Conservation (phyloP, 371 early-diverging fungal genomes). For the Rhizoclosmatium hyalinum region DNA sequence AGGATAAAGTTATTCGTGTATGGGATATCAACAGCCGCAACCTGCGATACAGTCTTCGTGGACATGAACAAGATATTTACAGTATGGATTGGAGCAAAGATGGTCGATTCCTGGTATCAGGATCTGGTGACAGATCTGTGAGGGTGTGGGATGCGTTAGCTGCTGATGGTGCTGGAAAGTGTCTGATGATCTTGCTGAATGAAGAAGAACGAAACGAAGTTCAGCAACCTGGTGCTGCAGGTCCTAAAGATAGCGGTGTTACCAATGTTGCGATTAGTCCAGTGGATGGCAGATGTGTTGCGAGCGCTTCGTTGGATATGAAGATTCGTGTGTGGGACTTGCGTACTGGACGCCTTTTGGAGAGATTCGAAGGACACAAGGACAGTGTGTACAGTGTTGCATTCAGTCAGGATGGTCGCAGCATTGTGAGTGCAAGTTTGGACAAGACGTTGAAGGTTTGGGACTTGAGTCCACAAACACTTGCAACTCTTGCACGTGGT, state of each 20-base stretch:
- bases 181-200: slow-evolving; percentile 75
- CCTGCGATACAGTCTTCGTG: slow-evolving; percentile 50
- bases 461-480: slow-evolving; percentile 73
- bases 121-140: slow-evolving; percentile 91
- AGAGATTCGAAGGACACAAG: slow-evolving; percentile 94
- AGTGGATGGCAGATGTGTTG: slow-evolving; percentile 50
- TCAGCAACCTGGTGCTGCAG: slow-evolving; percentile 21
- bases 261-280: slow-evolving; percentile 89
- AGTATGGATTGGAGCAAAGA: slow-evolving; percentile 94
- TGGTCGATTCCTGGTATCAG: slow-evolving; percentile 90
- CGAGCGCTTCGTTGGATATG: slow-evolving; percentile 86
- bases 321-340: slow-evolving; percentile 95
- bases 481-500: slow-evolving; percentile 30
- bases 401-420: slow-evolving; percentile 90
- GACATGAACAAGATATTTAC: slow-evolving; percentile 98
- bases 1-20: slow-evolving; percentile 93
- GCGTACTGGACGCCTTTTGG: slow-evolving; percentile 77
- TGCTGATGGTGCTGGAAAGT: slow-evolving; percentile 72
- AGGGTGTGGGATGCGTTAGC: slow-evolving; percentile 42
- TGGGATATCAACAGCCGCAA: slow-evolving; percentile 48
- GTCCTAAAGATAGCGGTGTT: slow-evolving; percentile 88
- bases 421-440: slow-evolving; percentile 91
- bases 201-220: slow-evolving; percentile 66
- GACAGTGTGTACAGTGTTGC: slow-evolving; percentile 97
- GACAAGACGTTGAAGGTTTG: slow-evolving; percentile 96